Evolutionary conservation across 2,329 filamentous ascomycete species (phyloP), one percentile per base, ranked within the genome.

Genomic region (Apiospora marii): DNA sequence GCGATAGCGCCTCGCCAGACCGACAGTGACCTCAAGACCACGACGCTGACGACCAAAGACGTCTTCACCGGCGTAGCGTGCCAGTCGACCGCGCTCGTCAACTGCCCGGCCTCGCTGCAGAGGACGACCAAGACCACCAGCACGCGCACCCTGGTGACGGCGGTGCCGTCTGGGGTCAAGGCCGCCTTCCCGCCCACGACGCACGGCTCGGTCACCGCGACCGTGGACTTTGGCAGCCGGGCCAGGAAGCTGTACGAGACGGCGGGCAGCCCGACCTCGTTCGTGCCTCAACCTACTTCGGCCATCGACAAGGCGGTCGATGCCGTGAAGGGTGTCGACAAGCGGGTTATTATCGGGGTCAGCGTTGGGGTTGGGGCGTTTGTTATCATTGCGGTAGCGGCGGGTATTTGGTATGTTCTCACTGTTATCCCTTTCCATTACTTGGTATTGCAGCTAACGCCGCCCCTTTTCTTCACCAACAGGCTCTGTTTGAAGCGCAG

Each of bases 31-130:
- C 74, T 84, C 51, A 80, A 78, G 7, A 84, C 82, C 0, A 84
- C 82, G 0, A 87, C 84, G 0, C 79, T 85, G 1, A 84, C 78
- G 4, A 84, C 82, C 0, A 77, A 80, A 6, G 79, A 84, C 2
- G 85, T 82, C 0, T 85, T 85, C 69, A 85, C 83, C 0, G 87
- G 83, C n/a, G 78, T 85, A 0, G 79, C 78, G 12, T 91, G 88
- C 76, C 46, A 78, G 22, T 83, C 84, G 0, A 76, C 81, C 0
- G 84, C 83, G 0, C 72, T 87, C 0, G 75, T 84, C 44, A 85
- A 87, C 75, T 91, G 89, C 73, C 88, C 89, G 0, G 83, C 78
- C 0, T 87, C 86, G 0, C 80, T 86, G 19, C 88, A 89, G 75
- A 83, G 78, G 19, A 86, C 87, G 0, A 80, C 81, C 1, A 82